Conservation (phyloP, 2,329 filamentous ascomycete species). For the Paecilomyces variotii region DNA sequence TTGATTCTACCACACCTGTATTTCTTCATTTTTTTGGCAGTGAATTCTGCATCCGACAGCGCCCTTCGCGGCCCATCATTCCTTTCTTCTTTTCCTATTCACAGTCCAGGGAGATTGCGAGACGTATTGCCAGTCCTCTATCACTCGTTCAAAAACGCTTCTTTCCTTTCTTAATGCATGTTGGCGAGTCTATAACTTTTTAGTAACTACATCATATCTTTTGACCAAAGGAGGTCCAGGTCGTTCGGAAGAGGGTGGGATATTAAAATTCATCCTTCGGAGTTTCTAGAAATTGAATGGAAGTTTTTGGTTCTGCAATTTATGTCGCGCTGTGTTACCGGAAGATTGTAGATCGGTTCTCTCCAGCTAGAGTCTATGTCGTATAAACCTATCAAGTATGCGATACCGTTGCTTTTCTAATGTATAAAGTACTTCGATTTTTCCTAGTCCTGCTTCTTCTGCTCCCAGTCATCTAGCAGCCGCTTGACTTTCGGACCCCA, state of each 20-base stretch:
- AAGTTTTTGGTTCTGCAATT: neutral
- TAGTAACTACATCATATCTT: neutral
- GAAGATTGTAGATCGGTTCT: neutral
- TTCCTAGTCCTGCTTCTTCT: conserved; percentile 18
- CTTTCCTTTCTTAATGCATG: neutral
- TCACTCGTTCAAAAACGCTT: neutral
- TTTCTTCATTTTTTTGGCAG: neutral
- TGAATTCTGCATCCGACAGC: neutral
- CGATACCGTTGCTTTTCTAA: neutral
- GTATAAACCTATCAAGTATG: neutral
- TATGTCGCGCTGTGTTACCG: neutral
- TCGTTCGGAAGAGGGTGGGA: neutral
- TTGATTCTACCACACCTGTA: conserved; percentile 1
- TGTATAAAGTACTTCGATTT: neutral
- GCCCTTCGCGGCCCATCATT: neutral
- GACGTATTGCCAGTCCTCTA: neutral
- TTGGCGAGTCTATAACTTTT: neutral
- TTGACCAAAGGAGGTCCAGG: neutral
- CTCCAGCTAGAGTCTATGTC: neutral
- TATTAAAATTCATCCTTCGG: neutral
- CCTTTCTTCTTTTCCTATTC: neutral
- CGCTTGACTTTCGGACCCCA: conserved; percentile 69
- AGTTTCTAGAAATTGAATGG: neutral
- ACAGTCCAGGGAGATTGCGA: neutral
- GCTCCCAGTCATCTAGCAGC: conserved; percentile 48